phyloP scores from a whole-genome alignment of 768 basidiomycete genomes.

The Boletus edulis region DNA sequence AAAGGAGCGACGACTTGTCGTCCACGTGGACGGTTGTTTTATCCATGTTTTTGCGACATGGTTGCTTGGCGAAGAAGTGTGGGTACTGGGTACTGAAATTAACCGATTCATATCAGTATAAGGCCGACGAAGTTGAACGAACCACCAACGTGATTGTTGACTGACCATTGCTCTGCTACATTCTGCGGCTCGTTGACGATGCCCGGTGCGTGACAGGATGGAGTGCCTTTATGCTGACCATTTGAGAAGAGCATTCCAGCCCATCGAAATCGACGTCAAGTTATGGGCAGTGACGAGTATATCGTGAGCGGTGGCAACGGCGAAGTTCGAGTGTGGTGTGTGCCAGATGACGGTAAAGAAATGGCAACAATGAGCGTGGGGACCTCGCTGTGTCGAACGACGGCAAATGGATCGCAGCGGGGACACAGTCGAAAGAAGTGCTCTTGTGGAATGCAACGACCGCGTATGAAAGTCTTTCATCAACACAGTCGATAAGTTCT shows the following conservation, averaged over 20 bases:
- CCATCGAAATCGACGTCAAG: neutral
- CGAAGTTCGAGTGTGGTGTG: neutral
- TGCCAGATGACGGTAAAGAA: no score
- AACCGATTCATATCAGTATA: no score
- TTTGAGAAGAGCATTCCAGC: neutral
- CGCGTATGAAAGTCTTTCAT: neutral
- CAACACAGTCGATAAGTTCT: neutral
- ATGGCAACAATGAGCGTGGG: neutral
- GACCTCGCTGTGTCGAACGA: neutral
- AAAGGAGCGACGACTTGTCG: no score
- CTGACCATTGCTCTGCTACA: neutral
- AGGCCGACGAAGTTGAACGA: no score
- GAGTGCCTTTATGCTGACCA: neutral
- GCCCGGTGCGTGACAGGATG: neutral
- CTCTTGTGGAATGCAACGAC: no score
- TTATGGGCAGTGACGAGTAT: no score
- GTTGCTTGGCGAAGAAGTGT: no score
- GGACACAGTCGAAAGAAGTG: neutral
- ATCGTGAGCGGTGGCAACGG: neutral
- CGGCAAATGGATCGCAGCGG: neutral
- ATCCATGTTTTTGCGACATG: no score
- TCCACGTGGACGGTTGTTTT: no score
- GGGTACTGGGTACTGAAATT: no score
- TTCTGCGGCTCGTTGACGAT: no score
- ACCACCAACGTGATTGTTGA: neutral